Evolutionary conservation across 495 filamentous ascomycete genomes (phyloP), one percentile per base, ranked within the genome.

Genomic region (Aspergillus coremiiformis): DNA sequence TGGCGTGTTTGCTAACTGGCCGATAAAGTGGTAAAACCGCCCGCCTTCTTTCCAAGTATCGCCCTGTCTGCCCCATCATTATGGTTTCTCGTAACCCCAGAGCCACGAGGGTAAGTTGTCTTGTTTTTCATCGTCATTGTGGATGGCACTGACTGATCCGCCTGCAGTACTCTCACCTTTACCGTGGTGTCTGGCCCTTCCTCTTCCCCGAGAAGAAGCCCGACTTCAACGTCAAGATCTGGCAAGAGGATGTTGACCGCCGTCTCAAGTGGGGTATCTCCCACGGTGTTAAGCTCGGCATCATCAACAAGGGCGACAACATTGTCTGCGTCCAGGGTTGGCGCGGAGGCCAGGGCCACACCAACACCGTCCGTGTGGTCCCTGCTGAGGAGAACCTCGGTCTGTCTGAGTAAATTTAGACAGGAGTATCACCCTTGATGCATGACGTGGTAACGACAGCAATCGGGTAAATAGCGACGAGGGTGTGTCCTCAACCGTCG

Each of bases 181-280:
- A 96, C 74, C 93, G 93, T 60, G 93, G 94, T 56, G 91, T 97
- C 45, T 98, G 95, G 68, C 93, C 93, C 17, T 97, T 97, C 85
- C 77, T 85, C 56, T 98, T 95, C 78, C 81, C 86, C 43, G 85
- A 95, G 76, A 70, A 76, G 51, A 96, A 96, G 82, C 94, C 93
- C 47, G 87, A 98, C 75, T 98, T 96, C 76, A 84, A 84, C 62
- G 85, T 91, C 66, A 68, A 76, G 62, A 77, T 77, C 67, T 98
- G 93, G 93, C 94, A 98, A 74, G 89, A 96, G 75, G 94, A 98
- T 72, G 93, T 98, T 58, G 93, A 98, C 75, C 80, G 85, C 63
- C 88, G 93, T 62, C 86, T 97, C 59, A 93, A 88, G 76, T 98
- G 92, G 92, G 94, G 86, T 69, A 86, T 97, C 66, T 67, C 70